Evolutionary conservation across 495 filamentous ascomycete species (phyloP).

Genomic region (Trichoderma orchidacearum): DNA sequence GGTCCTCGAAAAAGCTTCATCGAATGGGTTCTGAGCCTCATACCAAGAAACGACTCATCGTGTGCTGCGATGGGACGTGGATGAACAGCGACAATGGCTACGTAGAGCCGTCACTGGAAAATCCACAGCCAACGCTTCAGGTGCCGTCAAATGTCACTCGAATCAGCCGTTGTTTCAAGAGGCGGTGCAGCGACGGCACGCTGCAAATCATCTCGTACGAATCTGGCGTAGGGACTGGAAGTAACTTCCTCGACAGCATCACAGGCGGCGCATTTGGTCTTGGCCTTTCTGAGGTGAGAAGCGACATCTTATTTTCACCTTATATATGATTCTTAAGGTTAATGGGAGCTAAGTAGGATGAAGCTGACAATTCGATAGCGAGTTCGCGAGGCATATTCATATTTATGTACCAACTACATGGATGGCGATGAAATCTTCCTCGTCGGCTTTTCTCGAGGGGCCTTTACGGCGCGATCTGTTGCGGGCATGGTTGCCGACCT

Average conservation of each 20-base stretch:
- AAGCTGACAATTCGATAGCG: conserved; percentile 23
- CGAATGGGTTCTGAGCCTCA: background rate
- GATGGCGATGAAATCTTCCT: conserved; percentile 58
- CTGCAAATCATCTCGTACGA: conserved; percentile 37
- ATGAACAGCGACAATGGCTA: conserved; percentile 27
- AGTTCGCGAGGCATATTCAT: conserved; percentile 53
- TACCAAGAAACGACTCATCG: conserved; percentile 21
- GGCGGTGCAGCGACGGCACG: conserved; percentile 19
- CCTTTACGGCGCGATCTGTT: conserved; percentile 57
- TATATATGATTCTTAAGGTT: too few species aligned
- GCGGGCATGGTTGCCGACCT: conserved; percentile 47
- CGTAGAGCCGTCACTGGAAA: conserved; percentile 14
- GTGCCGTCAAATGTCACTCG: conserved; percentile 38
- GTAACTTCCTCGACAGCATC: conserved; percentile 25
- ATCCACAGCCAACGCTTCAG: conserved; percentile 16
- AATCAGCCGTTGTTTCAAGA: conserved; percentile 26
- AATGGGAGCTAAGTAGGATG: too few species aligned
- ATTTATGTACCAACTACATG: conserved; percentile 51
- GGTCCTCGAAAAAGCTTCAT: too few species aligned
- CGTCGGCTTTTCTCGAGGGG: conserved; percentile 58
- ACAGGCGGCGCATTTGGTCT: conserved; percentile 36
- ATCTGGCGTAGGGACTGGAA: conserved; percentile 33
- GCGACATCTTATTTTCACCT: background rate
- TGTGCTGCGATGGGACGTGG: conserved; percentile 39
- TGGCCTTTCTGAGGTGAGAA: conserved; percentile 29